Evolutionary conservation across 345 rosid genomes (phyloP), one percentile per base, ranked within the genome.

Genomic region (Arabis alpina): DNA sequence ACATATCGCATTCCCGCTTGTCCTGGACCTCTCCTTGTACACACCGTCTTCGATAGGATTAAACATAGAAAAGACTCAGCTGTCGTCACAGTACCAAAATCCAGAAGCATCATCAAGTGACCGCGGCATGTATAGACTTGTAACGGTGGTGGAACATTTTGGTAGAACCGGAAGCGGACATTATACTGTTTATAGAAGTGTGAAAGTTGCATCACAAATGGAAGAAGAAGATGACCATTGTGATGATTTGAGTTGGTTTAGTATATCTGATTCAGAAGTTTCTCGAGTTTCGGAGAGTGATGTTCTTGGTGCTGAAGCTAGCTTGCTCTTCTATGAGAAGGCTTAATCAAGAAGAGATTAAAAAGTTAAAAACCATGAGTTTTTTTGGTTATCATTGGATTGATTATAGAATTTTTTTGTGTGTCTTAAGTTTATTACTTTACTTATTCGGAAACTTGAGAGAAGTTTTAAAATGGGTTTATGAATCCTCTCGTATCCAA

Each of bases 241-340:
- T 43, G 66, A 77, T 51, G 37, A 8, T 2, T 49, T 58, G 42
- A 77, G 70, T 4, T 91, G 97, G 97, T 91, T 91, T 76, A 81
- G 83, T 76, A 81, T 91, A 66, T 93, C 97, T 13, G 95, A 91
- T 82, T 82, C 94, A 2, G 74, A 91, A 48, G 96, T 91, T 13
- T 14, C 28, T 19, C 40, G 68, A 32, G 91, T 85, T n/a, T 74
- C 88, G 1, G 93, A 86, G 80, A 77, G 70, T 47, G 95, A 91
- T 51, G 94, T 89, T 79, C 86, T 87, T 27, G 79, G 82, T 54
- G 88, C 98, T 25, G 93, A 87, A 77, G 97, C 94, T 40, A 87
- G 88, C 83, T 63, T 93, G 83, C 97, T 93, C 63, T 91, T 91
- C 66, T 91, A 91, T 7, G 96, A 91, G 81, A 85, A 78, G 76